Evolutionary conservation across 805 yeast species (phyloP).

Genomic region (Wickerhamiella sorbophila): DNA sequence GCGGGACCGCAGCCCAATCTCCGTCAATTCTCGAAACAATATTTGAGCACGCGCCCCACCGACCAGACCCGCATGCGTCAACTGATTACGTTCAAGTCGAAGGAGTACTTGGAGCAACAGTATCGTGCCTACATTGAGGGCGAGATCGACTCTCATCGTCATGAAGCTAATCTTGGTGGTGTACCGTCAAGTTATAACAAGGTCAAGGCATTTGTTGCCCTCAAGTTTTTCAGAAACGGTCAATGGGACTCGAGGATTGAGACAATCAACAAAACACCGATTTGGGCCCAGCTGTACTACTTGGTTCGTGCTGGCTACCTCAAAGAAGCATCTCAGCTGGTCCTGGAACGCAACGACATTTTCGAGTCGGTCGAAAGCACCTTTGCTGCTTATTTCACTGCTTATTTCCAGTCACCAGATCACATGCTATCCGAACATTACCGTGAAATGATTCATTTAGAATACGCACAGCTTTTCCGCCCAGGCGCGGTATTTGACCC

Average conservation of each 20-base stretch:
- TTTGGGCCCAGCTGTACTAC: constrained; percentile 89
- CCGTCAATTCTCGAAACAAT: constrained; percentile 24
- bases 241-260: constrained; percentile 42
- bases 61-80: constrained; percentile 24
- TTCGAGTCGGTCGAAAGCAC: constrained; percentile 77
- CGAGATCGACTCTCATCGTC: constrained; percentile 37
- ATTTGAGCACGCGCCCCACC: constrained; percentile 17
- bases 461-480: constrained; percentile 74
- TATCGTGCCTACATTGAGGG: constrained; percentile 62
- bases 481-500: constrained; percentile 63
- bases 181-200: constrained; percentile 60
- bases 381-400: constrained; percentile 65
- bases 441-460: constrained; percentile 54
- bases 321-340: constrained; percentile 62
- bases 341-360: constrained; percentile 46
- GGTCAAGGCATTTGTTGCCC: constrained; percentile 46
- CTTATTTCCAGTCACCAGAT: constrained; percentile 44
- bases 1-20: constrained; percentile 15
- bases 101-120: constrained; percentile 54
- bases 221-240: constrained; percentile 30
- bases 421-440: constrained; percentile 49
- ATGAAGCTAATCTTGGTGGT: constrained; percentile 42
- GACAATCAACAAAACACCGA: constrained; percentile 67
- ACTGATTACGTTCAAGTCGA: constrained; percentile 40
- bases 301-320: constrained; percentile 71